Base-by-base conservation (phyloP, 2,329 filamentous ascomycete genomes). In the Colletotrichum orbiculare region DNA sequence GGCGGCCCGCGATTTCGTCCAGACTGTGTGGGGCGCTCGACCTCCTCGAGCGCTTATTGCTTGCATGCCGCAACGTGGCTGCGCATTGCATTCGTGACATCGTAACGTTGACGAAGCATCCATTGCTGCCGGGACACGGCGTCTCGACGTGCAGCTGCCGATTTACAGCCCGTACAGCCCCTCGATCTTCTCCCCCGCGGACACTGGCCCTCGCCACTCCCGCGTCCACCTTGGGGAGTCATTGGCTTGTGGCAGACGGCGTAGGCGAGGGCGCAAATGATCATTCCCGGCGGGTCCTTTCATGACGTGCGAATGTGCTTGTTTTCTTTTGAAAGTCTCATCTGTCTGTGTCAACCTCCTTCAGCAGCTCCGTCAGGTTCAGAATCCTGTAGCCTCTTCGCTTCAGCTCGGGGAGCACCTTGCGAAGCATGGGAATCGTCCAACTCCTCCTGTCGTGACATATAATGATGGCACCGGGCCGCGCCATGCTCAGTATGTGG, bases 381-480 rank as follows among this genome's bases (percentile, higher is more conserved):
- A 93, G 89, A 42, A 95, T 82, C 60, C 80, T 81, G 75, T 92
- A 97, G 1, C 92, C 93, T 68, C 86, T 83, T 67, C 81, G 81
- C 76, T 81, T 88, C 71, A 96, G 79, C 73, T 92, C 90, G 0
- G 91, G 91, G 69, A 97, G 76, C 43, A 96, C 89, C 65, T 81
- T 85, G 43, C 82, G 81, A 77, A 97, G 74, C 92, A 97, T 96
- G 1, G 91, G 90, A 52, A 85, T 82, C 34, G 93, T 96, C 92
- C 94, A 97, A n/a, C 83, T 81, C 72, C 94, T 83, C 69, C 93
- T 77, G 79, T 97, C 94, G 79, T 97, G 94, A 73, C 93, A 94
- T 55, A 97, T 90, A 67, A 97, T 89, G 62, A 97, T 90, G 35
- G 87, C 89, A 0, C 94, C 94, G 0, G 91, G 89, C 50, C 86